Base-by-base conservation (phyloP, 208 protist genomes). In the Wallacemonas sp. region DNA sequence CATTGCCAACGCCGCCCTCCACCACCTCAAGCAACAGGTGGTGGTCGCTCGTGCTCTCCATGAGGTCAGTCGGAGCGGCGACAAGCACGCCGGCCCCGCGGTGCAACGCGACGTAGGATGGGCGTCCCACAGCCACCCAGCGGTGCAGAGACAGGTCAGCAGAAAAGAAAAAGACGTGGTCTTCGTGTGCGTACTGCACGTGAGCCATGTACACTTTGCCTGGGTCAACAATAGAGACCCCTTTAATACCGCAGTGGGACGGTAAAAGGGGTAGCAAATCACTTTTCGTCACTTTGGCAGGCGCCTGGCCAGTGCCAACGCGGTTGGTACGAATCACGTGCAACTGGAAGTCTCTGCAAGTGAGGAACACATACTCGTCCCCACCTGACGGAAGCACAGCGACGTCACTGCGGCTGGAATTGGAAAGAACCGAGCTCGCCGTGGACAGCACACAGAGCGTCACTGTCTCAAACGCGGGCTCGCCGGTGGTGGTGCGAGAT, bases 11-110 rank as follows among this genome's bases (percentile, higher is more conserved):
- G 19, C 83, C 83, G 39, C 78, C 81, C 63, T 86, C 77, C n/a
- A 86, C 64, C 8, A 68, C 70, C 74, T 90, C 76, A 12, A 90
- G 62, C 1, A 90, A 58, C 2, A 78, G 79, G 42, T 82, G 69
- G 30, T 72, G 71, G 12, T 63, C 64, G 9, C 50, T 53, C 24
- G 55, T 67, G 29, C 50, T 52, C n/a, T 71, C 64, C 2, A 66
- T 17, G 10, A 81, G 54, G 21, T 53, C 29, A 22, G 54, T 21
- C 33, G 73, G 58, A 8, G 74, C 71, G 17, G 71, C 73, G 39
- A 89, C 71, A 38, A 89, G 71, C 5, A 71, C 63, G 0, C 64
- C 79, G 33, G 77, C 71, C 44, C 57, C 44, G 19, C 66, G 61
- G 38, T 79, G 62, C 50, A 87, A 48, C 32, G 70, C 48, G 50